Evolutionary conservation across 768 basidiomycete genomes (phyloP).

Genomic region (Mycena haematopus): DNA sequence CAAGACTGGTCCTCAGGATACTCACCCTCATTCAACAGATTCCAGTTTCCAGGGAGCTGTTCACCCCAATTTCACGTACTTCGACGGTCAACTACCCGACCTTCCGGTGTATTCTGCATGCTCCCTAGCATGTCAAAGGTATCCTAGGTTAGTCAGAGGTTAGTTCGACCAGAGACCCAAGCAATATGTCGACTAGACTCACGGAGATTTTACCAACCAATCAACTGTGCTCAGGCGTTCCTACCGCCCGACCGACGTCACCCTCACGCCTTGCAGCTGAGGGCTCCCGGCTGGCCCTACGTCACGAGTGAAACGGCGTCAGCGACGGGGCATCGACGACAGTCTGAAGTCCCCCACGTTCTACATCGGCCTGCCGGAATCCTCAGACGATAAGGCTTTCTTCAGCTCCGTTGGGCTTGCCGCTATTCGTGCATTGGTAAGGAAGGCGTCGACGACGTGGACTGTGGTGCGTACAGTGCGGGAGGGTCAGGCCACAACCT

Average conservation of each 20-base stretch:
- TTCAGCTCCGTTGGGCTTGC: neutral
- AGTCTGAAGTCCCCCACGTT: neutral
- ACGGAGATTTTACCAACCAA: neutral
- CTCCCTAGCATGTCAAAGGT: neutral
- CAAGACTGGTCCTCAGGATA: neutral
- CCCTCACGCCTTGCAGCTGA: neutral
- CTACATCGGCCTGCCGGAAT: neutral
- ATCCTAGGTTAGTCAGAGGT: no score
- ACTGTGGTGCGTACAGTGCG: neutral
- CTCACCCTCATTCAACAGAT: neutral
- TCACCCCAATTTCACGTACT: neutral
- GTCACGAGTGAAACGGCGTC: neutral
- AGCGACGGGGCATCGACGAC: neutral
- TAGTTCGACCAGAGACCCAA: neutral
- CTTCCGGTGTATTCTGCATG: neutral
- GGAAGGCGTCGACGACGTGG: neutral
- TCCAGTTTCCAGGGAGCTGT: neutral
- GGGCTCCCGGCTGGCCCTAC: neutral
- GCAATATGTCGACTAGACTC: neutral
- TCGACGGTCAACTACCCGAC: neutral
- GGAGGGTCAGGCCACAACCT: neutral
- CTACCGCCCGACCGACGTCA: neutral
- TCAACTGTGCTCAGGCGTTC: neutral
- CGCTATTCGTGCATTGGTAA: neutral
- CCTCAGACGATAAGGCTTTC: neutral